Conservation (phyloP, 805 yeast genomes). For the Zygoascus ofunaensis region DNA sequence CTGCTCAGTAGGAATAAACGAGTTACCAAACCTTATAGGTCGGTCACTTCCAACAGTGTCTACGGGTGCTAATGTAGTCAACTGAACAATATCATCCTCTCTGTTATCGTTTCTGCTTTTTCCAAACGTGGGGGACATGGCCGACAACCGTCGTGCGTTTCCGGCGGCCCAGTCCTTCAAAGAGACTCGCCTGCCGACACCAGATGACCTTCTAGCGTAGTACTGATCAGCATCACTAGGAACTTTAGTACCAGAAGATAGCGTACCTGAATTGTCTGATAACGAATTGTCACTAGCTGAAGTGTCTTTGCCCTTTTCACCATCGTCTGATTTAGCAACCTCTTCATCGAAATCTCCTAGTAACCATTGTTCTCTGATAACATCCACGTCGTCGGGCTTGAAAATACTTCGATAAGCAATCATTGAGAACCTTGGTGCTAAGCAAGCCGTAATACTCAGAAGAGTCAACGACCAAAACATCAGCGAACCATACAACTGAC, state of each 20-base stretch:
- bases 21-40: conserved; percentile 11
- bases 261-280: not conserved
- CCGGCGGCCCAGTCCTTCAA: conserved; percentile 1
- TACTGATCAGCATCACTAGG: not conserved
- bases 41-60: conserved; percentile 5
- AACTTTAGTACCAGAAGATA: not conserved
- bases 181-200: not conserved
- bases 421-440: conserved; percentile 52
- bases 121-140: conserved; percentile 1
- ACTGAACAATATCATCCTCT: not conserved
- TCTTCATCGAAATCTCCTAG: conserved; percentile 16
- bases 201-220: not conserved
- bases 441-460: conserved; percentile 43
- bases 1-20: conserved; percentile 8
- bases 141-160: not conserved
- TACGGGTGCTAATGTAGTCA: not conserved
- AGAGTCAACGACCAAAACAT: conserved; percentile 58
- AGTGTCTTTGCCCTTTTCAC: not conserved
- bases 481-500: conserved; percentile 51
- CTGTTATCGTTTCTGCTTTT: not conserved
- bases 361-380: conserved; percentile 51
- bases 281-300: not conserved
- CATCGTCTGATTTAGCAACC: not conserved
- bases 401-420: conserved; percentile 45
- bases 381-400: conserved; percentile 59